Conservation (phyloP, 140 eudicot species). For the Anethum foeniculum region DNA sequence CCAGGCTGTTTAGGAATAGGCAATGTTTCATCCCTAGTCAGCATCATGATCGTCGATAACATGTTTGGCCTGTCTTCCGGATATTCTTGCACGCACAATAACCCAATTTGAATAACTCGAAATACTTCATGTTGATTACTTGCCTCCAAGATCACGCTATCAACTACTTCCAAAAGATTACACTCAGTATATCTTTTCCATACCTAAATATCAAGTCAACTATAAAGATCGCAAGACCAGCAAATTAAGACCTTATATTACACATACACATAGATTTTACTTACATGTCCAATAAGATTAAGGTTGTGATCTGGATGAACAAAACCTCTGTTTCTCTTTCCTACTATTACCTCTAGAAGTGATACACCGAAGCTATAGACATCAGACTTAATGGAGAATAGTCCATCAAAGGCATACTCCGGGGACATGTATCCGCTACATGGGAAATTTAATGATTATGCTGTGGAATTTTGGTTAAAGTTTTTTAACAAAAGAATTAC, state of each 20-base stretch:
- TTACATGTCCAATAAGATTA: slow-evolving; percentile 36
- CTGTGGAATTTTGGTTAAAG: too few species aligned
- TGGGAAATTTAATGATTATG: not conserved
- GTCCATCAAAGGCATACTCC: slow-evolving; percentile 38
- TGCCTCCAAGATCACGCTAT: not conserved
- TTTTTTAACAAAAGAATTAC: not conserved
- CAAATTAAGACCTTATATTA: too few species aligned
- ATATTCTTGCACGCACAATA: slow-evolving; percentile 19
- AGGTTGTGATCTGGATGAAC: slow-evolving; percentile 24
- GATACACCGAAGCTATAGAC: slow-evolving; percentile 39
- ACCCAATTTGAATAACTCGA: slow-evolving; percentile 8
- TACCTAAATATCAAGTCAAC: slow-evolving; percentile 1
- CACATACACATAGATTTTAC: not conserved
- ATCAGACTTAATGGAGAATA: slow-evolving; percentile 35
- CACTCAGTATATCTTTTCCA: slow-evolving; percentile 6
- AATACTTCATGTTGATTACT: not conserved
- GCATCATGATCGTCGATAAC: slow-evolving; percentile 14
- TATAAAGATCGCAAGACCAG: not conserved
- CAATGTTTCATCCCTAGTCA: not conserved
- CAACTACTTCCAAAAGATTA: slow-evolving; percentile 12
- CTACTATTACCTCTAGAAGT: slow-evolving; percentile 22
- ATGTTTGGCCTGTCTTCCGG: slow-evolving; percentile 19
- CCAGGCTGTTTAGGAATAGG: slow-evolving; percentile 15
- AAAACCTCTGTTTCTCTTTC: slow-evolving; percentile 29
- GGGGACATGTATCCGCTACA: slow-evolving; percentile 44